A percentile compares a stretch with the other conserved stretches of the same genome.
Conservation (phyloP, 805 yeast genomes). For the Yarrowia sp. region DNA sequence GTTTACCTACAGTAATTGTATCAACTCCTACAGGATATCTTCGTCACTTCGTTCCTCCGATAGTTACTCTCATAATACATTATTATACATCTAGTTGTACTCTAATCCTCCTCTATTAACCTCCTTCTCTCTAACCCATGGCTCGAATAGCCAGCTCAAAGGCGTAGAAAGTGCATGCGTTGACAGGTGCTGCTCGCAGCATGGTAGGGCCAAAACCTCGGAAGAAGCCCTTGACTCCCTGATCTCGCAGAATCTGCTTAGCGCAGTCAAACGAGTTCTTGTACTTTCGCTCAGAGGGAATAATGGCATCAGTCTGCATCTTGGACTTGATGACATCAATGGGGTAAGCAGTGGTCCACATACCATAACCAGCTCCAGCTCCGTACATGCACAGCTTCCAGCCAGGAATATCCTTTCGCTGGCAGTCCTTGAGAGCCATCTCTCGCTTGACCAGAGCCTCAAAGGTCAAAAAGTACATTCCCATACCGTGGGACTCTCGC, state of each 20-base stretch:
- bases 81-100: background rate
- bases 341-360: constrained; percentile 87
- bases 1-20: too few species aligned
- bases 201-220: constrained; percentile 91
- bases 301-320: constrained; percentile 72
- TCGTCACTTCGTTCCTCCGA: too few species aligned
- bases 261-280: constrained; percentile 60
- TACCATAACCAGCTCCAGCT: constrained; percentile 83
- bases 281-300: constrained; percentile 57
- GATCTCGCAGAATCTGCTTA: constrained; percentile 50
- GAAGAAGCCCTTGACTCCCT: constrained; percentile 76
- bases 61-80: background rate
- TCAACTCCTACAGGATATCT: too few species aligned
- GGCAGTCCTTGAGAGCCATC: constrained; percentile 46
- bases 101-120: background rate
- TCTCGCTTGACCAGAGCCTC: constrained; percentile 80
- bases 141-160: constrained; percentile 74
- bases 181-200: constrained; percentile 96
- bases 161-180: constrained; percentile 93
- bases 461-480: constrained; percentile 79
- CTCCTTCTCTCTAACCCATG: constrained; percentile 33
- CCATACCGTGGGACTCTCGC: constrained; percentile 87
- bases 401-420: constrained; percentile 77
- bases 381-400: constrained; percentile 86
- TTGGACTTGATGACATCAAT: constrained; percentile 88